Evolutionary conservation across 257 asterid genomes (phyloP).

Genomic region (Perilla frutescens): DNA sequence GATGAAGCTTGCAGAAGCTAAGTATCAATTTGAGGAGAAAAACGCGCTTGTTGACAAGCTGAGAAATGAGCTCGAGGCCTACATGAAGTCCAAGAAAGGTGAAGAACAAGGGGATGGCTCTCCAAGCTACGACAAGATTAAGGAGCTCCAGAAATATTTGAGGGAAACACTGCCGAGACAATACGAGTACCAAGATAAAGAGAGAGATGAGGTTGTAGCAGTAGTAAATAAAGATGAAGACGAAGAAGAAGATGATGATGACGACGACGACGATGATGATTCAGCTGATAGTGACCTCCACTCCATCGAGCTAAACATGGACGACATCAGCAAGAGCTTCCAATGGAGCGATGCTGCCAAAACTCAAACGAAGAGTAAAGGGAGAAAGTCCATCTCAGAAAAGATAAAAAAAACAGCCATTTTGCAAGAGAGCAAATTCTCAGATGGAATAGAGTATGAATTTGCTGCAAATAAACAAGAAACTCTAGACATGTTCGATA

Average conservation of each 20-base stretch:
- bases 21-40: slow-evolving; percentile 92
- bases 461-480: slow-evolving; percentile 47
- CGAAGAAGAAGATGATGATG: slow-evolving; percentile 37
- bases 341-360: slow-evolving; percentile 54
- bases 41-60: slow-evolving; percentile 70
- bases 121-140: slow-evolving; percentile 72
- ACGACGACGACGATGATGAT: slow-evolving; percentile 41
- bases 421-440: slow-evolving; percentile 46
- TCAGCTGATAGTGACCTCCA: slow-evolving; percentile 64
- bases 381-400: slow-evolving; percentile 54
- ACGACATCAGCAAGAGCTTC: slow-evolving; percentile 57
- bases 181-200: slow-evolving; percentile 41
- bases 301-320: slow-evolving; percentile 66
- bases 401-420: slow-evolving; percentile 47
- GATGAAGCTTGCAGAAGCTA: slow-evolving; percentile 95
- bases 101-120: slow-evolving; percentile 57
- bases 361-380: slow-evolving; percentile 51
- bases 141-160: slow-evolving; percentile 77
- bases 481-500: slow-evolving; percentile 43
- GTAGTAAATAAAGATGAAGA: slow-evolving; percentile 37
- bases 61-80: slow-evolving; percentile 76
- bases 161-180: slow-evolving; percentile 77
- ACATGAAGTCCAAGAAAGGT: slow-evolving; percentile 61
- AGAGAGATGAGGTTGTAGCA: slow-evolving; percentile 32
- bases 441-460: slow-evolving; percentile 67